These are phyloP conservation scores for Verticillium tricorpus DNA, from an alignment of 2,329 filamentous ascomycete genomes.

Conservation along the genomic window DNA sequence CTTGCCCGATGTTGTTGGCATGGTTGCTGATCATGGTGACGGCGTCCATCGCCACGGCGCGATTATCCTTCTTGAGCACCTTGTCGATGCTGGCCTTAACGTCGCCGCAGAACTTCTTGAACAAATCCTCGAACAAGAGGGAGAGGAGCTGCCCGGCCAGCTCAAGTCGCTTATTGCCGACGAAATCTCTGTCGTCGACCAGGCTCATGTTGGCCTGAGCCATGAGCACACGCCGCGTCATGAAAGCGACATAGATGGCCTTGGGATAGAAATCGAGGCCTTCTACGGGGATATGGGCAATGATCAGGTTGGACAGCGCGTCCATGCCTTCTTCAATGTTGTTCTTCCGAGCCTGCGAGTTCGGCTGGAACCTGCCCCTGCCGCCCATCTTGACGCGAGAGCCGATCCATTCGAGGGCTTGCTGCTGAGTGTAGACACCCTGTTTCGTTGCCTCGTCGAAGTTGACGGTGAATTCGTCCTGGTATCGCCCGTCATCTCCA, in stretches of 20 bases:
- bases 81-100: constrained; percentile 95
- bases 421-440: constrained; percentile 86
- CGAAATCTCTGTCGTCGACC: constrained; percentile 95
- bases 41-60: constrained; percentile 84
- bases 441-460: constrained; percentile 87
- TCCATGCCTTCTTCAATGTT: constrained; percentile 90
- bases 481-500: constrained; percentile 80
- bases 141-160: constrained; percentile 91
- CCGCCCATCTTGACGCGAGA: constrained; percentile 82
- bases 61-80: constrained; percentile 87
- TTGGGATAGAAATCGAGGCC: constrained; percentile 96
- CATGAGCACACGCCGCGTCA: constrained; percentile 95
- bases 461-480: constrained; percentile 92
- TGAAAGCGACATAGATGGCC: constrained; percentile 91
- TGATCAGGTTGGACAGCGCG: constrained; percentile 85
- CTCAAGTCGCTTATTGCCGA: constrained; percentile 95
- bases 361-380: constrained; percentile 48
- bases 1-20: constrained; percentile 81
- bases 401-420: constrained; percentile 91
- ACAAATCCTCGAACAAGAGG: constrained; percentile 92
- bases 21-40: constrained; percentile 79
- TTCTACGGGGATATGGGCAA: constrained; percentile 89
- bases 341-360: constrained; percentile 59
- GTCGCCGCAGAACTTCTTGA: constrained; percentile 89
- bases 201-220: constrained; percentile 83